Conservation (phyloP, 306 rosid genomes). For the Lathyrus aphaca region DNA sequence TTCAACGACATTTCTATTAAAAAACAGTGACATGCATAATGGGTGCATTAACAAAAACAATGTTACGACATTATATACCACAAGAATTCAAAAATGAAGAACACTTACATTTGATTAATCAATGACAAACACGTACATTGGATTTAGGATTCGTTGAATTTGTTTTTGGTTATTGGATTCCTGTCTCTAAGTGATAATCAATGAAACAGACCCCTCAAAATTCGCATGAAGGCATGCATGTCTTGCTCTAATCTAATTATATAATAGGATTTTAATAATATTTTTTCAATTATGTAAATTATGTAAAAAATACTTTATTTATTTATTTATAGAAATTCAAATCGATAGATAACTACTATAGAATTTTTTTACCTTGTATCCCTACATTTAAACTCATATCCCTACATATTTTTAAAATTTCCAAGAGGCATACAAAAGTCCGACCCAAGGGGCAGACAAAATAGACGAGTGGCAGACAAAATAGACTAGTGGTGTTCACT, state of each 20-base stretch:
- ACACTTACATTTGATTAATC: conserved; percentile 15
- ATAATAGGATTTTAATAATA: no score
- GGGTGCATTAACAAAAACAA: conserved; percentile 14
- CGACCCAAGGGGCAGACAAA: no score
- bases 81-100: conserved; percentile 11
- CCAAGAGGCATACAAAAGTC: no score
- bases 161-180: conserved; percentile 14
- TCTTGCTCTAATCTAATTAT: not conserved
- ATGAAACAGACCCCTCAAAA: conserved; percentile 23
- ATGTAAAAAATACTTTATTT: no score
- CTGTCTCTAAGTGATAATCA: conserved; percentile 2
- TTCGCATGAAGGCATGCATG: conserved; percentile 22
- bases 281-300: no score
- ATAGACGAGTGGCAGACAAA: no score
- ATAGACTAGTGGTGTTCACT: no score
- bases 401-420: no score
- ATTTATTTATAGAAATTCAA: no score
- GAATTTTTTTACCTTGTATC: no score
- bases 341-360: no score
- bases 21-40: conserved; percentile 4
- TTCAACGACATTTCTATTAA: conserved; percentile 1
- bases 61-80: conserved; percentile 4
- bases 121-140: not conserved
- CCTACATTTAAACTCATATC: no score
- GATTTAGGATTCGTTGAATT: conserved; percentile 31